phyloP scores from a whole-genome alignment of 148 eudicot genomes.

The Heliosperma pusillum region DNA sequence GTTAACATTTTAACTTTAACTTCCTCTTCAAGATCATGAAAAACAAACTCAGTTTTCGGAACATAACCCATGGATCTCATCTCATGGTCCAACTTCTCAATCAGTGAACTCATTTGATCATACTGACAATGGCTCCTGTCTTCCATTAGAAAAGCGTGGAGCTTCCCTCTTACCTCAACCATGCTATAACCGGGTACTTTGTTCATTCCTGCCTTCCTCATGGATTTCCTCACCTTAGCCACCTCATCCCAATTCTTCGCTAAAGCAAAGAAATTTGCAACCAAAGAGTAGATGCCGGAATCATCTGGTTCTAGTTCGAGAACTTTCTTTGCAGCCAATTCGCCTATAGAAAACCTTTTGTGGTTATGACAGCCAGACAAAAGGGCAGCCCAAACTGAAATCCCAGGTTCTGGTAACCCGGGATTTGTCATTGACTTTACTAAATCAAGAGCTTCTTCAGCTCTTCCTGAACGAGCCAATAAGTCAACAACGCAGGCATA shows the following conservation, averaged over 20 bases:
- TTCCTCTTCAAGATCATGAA: slow-evolving; percentile 51
- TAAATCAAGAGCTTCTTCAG: slow-evolving; percentile 50
- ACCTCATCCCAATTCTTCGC: slow-evolving; percentile 62
- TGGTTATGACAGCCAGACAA: slow-evolving; percentile 64
- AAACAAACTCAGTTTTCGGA: slow-evolving; percentile 42
- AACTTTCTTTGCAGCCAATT: slow-evolving; percentile 53
- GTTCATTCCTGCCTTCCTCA: slow-evolving; percentile 49
- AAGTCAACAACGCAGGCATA: slow-evolving; percentile 67
- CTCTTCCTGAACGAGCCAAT: slow-evolving; percentile 62
- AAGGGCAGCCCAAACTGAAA: slow-evolving; percentile 61
- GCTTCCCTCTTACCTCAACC: slow-evolving; percentile 55
- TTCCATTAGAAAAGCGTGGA: slow-evolving; percentile 65
- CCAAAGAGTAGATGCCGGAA: slow-evolving; percentile 52
- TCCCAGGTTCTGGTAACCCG: slow-evolving; percentile 31
- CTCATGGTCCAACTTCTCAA: slow-evolving; percentile 43
- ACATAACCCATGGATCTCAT: slow-evolving; percentile 49
- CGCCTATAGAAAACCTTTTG: slow-evolving; percentile 46
- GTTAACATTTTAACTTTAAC: slow-evolving; percentile 36
- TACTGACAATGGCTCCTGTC: slow-evolving; percentile 58
- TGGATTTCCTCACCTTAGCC: slow-evolving; percentile 44
- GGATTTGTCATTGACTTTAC: slow-evolving; percentile 34
- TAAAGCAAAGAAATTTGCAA: slow-evolving; percentile 61
- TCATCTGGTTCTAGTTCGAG: slow-evolving; percentile 54
- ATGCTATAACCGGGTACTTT: slow-evolving; percentile 65
- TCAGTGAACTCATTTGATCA: slow-evolving; percentile 29